Evolutionary conservation across 2,329 filamentous ascomycete genomes (phyloP), one percentile per base, ranked within the genome.

Genomic region (Alternaria viburni): DNA sequence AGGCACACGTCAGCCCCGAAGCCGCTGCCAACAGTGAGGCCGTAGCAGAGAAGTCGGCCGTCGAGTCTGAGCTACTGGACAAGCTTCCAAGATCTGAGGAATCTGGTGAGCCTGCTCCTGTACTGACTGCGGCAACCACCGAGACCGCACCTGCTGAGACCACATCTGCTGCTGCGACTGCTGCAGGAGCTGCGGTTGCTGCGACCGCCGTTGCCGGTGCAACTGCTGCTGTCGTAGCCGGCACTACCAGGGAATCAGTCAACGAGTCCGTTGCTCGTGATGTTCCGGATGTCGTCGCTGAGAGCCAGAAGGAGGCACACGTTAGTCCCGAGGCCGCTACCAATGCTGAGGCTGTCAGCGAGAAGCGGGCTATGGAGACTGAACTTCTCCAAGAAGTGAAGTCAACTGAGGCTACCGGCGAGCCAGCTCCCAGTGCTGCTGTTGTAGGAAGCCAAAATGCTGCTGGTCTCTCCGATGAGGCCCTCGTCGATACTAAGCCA

Each of bases 341-440:
- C 32, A 83, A 88, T 57, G 81, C 87, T 30, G 83, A 86, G 54
- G 90, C 90, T 73, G 90, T 93, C 8, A 80, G 84, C 69, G 91
- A 92, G 74, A 93, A 93, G 86, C 88, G 86, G 59, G 83, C 85
- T 58, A 85, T 93, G 7, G 91, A 93, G 81, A 82, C 87, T 23
- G 91, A 97, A 81, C 84, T 96, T 11, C 83, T 93, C 10, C 30
- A 55, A 6, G 57, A 63, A 21, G 56, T 60, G 4, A 59, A 59
- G 50, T 17, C 61, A 13, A 50, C 45, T 26, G 32, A 63, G 7
- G 56, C 61, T 45, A 44, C 47, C 19, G 51, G 57, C 36, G 81
- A 83, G 65, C 81, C 83, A 44, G 82, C 83, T 43, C 64, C 69
- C 9, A 58, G 36, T 52, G 57, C 66, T 11, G 41, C 59, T 23